Evolutionary conservation across 2,329 filamentous ascomycete genomes (phyloP), one percentile per base, ranked within the genome.

Genomic region (Trichoderma atrobrunneum): DNA sequence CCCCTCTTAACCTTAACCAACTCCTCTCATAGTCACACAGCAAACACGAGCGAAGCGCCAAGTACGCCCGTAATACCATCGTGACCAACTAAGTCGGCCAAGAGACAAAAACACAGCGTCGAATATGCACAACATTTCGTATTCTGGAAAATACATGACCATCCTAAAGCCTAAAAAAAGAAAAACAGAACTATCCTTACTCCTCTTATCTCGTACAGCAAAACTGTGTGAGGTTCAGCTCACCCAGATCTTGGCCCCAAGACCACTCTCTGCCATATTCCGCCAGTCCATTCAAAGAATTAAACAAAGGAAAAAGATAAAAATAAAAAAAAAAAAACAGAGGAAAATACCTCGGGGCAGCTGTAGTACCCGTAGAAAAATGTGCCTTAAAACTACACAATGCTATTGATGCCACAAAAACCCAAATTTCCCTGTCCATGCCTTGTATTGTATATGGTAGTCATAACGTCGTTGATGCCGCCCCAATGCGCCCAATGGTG

Each of bases 381-480:
- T 56, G 59, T 56, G 30, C 30, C 32, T 39, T 39, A 34, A 63
- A 39, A 36, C 39, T 64, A 64, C 48, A 64, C 43, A 63, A 64
- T 71, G 60, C 68, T 48, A 43, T 56, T 59, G 48, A 64, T 64
- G 68, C 68, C 43, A 64, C 36, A 67, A 67, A 67, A 57, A 8
- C 39, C 51, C 39, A 43, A 43, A 43, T 43, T 43, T 43, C 67
- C 59, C 34, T 64, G 28, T 64, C 60, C 68, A 64, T 64, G 68
- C 68, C 51, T 48, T 56, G 39, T 71, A 16, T 32, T 64, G 61
- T 71, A 51, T 59, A 61, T 69, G 51, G 24, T 59, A 36, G 67
- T 71, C 68, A 43, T 71, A 71, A 71, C 60, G 51, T 71, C 68
- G 32, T 71, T 56, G 14, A 60, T 64, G 68, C 18, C 24, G n/a